phyloP scores from a whole-genome alignment of 176 grass and related monocot species.

The Oryza brachyantha region DNA sequence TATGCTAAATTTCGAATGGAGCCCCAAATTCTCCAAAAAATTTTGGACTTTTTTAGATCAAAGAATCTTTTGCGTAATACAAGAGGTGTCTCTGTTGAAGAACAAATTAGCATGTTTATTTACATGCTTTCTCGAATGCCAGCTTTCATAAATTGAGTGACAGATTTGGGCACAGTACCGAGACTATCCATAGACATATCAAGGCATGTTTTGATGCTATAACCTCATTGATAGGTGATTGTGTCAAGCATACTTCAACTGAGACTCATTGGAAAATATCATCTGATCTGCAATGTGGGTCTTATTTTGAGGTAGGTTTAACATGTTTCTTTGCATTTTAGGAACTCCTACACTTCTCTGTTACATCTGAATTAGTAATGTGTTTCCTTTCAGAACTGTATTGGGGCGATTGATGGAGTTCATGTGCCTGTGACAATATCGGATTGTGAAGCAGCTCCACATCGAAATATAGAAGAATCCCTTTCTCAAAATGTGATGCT shows the following conservation, averaged over 20 bases:
- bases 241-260: slow-evolving; percentile 32
- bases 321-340: neutral
- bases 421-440: slow-evolving; percentile 44
- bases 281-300: slow-evolving; percentile 26
- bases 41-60: slow-evolving; percentile 28
- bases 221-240: slow-evolving; percentile 25
- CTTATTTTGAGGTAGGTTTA: slow-evolving; percentile 52
- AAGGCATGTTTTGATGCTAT: slow-evolving; percentile 48
- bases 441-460: slow-evolving; percentile 36
- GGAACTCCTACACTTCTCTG: neutral
- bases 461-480: slow-evolving; percentile 44
- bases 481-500: slow-evolving; percentile 46
- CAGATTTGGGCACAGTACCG: slow-evolving; percentile 46
- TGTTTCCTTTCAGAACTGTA: slow-evolving; percentile 36
- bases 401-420: slow-evolving; percentile 36
- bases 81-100: slow-evolving; percentile 49
- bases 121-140: slow-evolving; percentile 56
- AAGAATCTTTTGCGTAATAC: slow-evolving; percentile 45
- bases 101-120: slow-evolving; percentile 55
- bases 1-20: slow-evolving; percentile 42
- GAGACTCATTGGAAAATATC: slow-evolving; percentile 35
- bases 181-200: slow-evolving; percentile 56
- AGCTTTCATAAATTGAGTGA: slow-evolving; percentile 37
- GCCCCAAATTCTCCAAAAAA: slow-evolving; percentile 34
- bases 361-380: neutral